These are phyloP conservation scores for Thuja plicata DNA, from an alignment of 83 land plant genomes.

Conservation along the genomic window DNA sequence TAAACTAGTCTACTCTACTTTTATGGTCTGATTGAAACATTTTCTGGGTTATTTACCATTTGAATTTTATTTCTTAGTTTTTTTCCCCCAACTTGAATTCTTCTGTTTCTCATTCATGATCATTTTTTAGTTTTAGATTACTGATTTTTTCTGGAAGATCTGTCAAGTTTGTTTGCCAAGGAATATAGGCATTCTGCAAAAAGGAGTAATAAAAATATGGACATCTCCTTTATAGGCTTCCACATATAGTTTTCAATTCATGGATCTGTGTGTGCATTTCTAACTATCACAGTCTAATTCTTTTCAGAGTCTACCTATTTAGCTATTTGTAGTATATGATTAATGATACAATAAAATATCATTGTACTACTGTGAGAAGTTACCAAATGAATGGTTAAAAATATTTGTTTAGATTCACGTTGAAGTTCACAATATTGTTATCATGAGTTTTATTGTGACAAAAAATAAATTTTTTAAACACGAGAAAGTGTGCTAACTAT, in stretches of 20 bases:
- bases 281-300: background rate
- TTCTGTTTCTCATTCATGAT: background rate
- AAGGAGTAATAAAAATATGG: background rate
- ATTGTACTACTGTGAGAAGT: background rate
- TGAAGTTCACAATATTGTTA: background rate
- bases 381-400: background rate
- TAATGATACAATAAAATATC: constrained; percentile 5
- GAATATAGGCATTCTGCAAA: background rate
- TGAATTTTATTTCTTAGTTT: background rate
- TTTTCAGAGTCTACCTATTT: background rate
- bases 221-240: background rate
- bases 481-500: background rate
- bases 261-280: background rate
- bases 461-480: background rate
- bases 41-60: background rate
- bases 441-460: background rate
- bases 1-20: background rate
- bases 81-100: background rate
- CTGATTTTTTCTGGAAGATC: background rate
- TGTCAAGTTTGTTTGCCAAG: background rate
- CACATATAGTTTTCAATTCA: background rate
- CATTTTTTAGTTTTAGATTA: background rate
- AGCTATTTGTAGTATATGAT: background rate
- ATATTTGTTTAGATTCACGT: background rate
- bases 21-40: background rate